Evolutionary conservation across 2,329 filamentous ascomycete genomes (phyloP).

Genomic region (Fonsecaea pugnacius): DNA sequence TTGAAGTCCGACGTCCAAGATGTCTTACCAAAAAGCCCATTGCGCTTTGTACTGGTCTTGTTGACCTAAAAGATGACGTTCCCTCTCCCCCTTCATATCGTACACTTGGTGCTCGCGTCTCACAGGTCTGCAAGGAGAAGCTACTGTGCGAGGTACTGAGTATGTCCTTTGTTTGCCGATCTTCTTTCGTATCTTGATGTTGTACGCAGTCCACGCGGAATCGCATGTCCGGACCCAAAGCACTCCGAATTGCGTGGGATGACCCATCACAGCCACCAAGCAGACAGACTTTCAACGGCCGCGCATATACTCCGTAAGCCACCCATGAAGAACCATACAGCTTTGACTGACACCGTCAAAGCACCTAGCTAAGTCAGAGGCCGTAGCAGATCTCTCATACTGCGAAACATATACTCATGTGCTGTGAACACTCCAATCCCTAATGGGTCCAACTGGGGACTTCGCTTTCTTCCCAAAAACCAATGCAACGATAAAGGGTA

Average conservation of each 20-base stretch:
- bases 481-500: conserved; percentile 17
- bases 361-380: not conserved
- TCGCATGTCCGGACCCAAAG: not conserved
- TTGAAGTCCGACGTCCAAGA: not conserved
- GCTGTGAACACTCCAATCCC: conserved; percentile 3
- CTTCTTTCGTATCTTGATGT: not conserved
- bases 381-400: not conserved
- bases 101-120: not conserved
- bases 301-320: not conserved
- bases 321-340: not conserved
- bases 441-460: not conserved
- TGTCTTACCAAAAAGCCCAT: not conserved
- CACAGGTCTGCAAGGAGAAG: not conserved
- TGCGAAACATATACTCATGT: conserved; percentile 1
- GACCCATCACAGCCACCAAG: not conserved
- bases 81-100: not conserved
- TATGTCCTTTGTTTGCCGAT: not conserved
- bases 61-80: not conserved
- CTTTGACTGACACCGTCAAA: not conserved
- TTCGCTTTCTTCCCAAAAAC: not conserved
- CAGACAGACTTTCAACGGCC: not conserved
- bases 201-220: not conserved
- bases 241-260: not conserved
- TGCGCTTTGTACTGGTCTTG: not conserved
- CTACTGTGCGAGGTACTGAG: not conserved